Conservation (phyloP, 192 early-diverging fungal species). For the Umbelopsis sp. region DNA sequence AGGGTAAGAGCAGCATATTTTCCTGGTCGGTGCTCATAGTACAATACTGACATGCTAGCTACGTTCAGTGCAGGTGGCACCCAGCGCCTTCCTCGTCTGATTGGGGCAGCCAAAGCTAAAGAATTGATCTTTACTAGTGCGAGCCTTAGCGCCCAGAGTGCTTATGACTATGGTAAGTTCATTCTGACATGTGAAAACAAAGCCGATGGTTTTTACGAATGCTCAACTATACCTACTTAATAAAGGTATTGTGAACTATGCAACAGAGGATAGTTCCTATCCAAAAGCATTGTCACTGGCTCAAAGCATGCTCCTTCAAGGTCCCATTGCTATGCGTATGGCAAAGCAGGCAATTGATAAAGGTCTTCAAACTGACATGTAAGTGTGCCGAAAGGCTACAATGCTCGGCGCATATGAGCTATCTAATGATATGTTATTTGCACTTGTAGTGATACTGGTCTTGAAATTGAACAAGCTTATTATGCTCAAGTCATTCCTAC, state of each 20-base stretch:
- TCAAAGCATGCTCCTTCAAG: slow-evolving; percentile 72
- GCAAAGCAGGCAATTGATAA: slow-evolving; percentile 90
- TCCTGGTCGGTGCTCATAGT: neutral
- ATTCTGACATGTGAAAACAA: no score
- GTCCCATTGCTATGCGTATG: slow-evolving; percentile 87
- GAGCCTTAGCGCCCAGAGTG: slow-evolving; percentile 63
- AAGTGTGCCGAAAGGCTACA: slow-evolving; percentile 17
- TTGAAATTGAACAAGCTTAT: slow-evolving; percentile 92
- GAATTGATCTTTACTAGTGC: slow-evolving; percentile 91
- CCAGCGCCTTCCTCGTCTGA: slow-evolving; percentile 84
- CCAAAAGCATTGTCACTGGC: slow-evolving; percentile 81
- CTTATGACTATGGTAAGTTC: slow-evolving; percentile 58
- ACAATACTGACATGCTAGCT: neutral
- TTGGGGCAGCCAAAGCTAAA: slow-evolving; percentile 87
- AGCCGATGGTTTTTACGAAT: neutral
- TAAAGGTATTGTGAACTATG: slow-evolving; percentile 83
- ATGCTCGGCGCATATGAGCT: neutral
- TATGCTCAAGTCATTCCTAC: slow-evolving; percentile 95
- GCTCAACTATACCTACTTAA: neutral
- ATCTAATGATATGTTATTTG: neutral
- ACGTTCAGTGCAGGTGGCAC: slow-evolving; percentile 86
- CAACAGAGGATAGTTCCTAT: slow-evolving; percentile 65
- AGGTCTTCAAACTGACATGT: slow-evolving; percentile 80
- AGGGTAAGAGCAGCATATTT: slow-evolving; percentile 53
- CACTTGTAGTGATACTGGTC: slow-evolving; percentile 64